These are phyloP conservation scores for Candida pseudoviswanathii DNA, from an alignment of 1,139 yeast genomes.

Conservation along the genomic window DNA sequence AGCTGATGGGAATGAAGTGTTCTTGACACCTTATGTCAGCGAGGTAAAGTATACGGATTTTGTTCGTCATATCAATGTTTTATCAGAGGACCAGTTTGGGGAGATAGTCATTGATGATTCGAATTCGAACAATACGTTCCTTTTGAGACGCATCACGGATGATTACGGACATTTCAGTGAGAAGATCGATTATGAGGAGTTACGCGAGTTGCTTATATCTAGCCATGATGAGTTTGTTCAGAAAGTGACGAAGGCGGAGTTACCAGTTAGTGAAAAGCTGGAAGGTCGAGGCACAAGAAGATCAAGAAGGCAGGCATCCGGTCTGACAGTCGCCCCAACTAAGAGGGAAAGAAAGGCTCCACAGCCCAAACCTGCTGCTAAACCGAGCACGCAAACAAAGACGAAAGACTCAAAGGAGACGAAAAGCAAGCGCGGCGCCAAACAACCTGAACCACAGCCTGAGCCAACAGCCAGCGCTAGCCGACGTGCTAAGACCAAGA, in stretches of 20 bases:
- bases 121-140: conserved; percentile 25
- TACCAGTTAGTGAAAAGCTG: too few relatives aligned
- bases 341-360: too few relatives aligned
- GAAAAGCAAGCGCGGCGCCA: too few relatives aligned
- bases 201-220: conserved; percentile 12
- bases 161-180: conserved; percentile 34
- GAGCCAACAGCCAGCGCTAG: too few relatives aligned
- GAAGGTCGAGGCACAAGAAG: too few relatives aligned
- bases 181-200: conserved; percentile 37
- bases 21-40: conserved; percentile 41
- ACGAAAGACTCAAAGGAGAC: too few relatives aligned
- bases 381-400: too few relatives aligned
- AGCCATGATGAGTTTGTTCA: background rate
- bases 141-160: conserved; percentile 44
- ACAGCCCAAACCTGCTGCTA: too few relatives aligned
- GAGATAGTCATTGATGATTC: conserved; percentile 35
- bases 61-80: conserved; percentile 34
- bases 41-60: conserved; percentile 34
- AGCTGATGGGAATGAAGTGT: conserved; percentile 34
- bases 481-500: too few relatives aligned
- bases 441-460: too few relatives aligned
- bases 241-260: background rate
- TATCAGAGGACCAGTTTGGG: conserved; percentile 29
- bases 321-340: too few relatives aligned
- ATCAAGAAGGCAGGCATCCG: too few relatives aligned